phyloP scores from a whole-genome alignment of 2,329 filamentous ascomycete genomes.

The Ophiostoma pallidulum region DNA sequence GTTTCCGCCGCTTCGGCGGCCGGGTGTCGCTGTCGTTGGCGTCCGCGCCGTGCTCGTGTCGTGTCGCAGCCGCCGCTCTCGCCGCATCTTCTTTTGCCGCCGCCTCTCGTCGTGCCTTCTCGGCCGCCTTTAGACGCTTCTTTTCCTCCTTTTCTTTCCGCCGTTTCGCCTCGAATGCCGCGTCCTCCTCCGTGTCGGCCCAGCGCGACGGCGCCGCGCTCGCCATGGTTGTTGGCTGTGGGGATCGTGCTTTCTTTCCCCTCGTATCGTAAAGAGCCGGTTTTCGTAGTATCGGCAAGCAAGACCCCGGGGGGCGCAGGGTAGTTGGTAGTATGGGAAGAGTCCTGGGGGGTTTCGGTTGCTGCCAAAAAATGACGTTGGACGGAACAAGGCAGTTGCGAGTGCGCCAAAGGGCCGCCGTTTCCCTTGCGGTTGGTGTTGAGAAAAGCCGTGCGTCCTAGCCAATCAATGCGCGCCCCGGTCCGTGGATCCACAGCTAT shows the following conservation, averaged over 20 bases:
- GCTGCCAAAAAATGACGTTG: constrained; percentile 6
- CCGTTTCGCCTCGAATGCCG: constrained; percentile 58
- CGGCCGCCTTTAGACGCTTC: constrained; percentile 64
- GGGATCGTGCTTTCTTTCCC: too few relatives aligned
- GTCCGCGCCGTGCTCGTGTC: constrained; percentile 18
- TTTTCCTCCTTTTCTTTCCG: constrained; percentile 85
- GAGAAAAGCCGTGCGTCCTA: neutral
- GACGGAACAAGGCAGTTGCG: too few relatives aligned
- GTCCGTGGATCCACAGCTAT: neutral
- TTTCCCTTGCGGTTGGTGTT: neutral
- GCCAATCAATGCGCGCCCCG: neutral
- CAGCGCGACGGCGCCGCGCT: constrained; percentile 66
- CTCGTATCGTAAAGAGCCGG: too few relatives aligned
- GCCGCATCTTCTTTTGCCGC: constrained; percentile 23
- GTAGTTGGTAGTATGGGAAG: too few relatives aligned
- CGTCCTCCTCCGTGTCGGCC: constrained; percentile 77
- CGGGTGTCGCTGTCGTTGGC: constrained; percentile 29
- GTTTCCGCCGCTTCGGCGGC: constrained; percentile 53
- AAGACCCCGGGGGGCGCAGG: too few relatives aligned
- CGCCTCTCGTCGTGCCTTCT: constrained; percentile 27
- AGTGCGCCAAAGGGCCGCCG: too few relatives aligned
- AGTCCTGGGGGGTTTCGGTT: too few relatives aligned
- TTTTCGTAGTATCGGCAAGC: too few relatives aligned
- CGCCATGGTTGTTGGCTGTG: constrained; percentile 37
- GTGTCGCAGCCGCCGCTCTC: constrained; percentile 5